Evolutionary conservation across 306 rosid genomes (phyloP), one percentile per base, ranked within the genome.

Genomic region (Argentina anserina): DNA sequence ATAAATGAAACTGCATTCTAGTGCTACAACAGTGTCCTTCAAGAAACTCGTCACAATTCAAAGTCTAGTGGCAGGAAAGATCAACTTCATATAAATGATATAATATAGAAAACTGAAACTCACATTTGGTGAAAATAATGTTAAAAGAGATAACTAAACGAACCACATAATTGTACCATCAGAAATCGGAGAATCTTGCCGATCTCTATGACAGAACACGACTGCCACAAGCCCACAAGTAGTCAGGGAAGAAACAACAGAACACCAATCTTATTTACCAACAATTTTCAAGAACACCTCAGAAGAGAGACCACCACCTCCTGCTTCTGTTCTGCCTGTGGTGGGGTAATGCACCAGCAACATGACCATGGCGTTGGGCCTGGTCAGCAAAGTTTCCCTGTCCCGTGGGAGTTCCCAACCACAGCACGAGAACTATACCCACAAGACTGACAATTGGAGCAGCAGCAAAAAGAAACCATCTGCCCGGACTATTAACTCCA

Each of bases 251-350:
- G 28, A 80, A 58, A 66, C 70, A 79, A 72, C 73, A 62, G 65
- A 76, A 70, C 75, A 75, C 79, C 75, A 71, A 37, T 66, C 67
- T 53, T 65, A 71, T 78, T 84, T 79, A 67, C 67, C 62, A 53
- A 40, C 61, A 64, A 65, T 61, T 29, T n/a, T 31, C 26, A 11
- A 37, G 62, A 28, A 63, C 50, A 74, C 42, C 78, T 84, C 82
- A 91, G 83, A 90, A 89, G 17, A 90, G 78, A 18, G 85, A 86
- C 97, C 97, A 91, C 99, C 96, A 90, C 78, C 96, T 88, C 83
- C 92, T 73, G 91, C 72, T 84, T 81, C 97, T 88, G 71, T 49
- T 81, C 81, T 84, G 97, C 85, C 92, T 81, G 83, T 81, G 90
- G 82, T 71, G 77, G 43, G 88, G 68, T 28, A 86, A 59, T 50